Evolutionary conservation across 805 yeast species (phyloP), one percentile per base, ranked within the genome.

Genomic region (Wickerhamomyces pijperi): DNA sequence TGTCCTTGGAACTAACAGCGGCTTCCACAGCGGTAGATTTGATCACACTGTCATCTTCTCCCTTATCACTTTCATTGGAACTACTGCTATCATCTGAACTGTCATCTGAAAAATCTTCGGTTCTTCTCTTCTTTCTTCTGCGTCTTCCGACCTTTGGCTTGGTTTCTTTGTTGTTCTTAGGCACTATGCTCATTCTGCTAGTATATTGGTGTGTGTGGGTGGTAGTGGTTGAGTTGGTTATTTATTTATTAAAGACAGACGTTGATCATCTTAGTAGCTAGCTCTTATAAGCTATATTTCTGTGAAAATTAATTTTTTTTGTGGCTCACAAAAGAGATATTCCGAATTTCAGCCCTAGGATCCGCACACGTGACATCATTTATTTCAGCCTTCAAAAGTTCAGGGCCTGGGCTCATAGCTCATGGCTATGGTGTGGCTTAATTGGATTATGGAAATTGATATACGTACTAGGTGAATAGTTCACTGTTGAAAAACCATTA

Each of bases 91-190:
- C 64, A 5, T 70, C 67, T 2, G 70, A 64, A 8, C 70, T 67
- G 1, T 76, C 70, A 29, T 64, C 68, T 0, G 82, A 78, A 23
- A 77, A 74, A 47, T 78, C 86, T 38, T 79, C 85, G 0, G 90
- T 81, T 76, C 88, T 80, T 74, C 87, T 77, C 74, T 79, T 81
- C 71, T 80, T 80, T 53, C 79, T 67, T 45, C 83, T 72, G 50
- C 83, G 67, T 46, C 73, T 65, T 36, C 55, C 46, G 2, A 36
- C 32, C 21, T 35, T 42, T 18, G 47, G 35, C 34, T 42, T 46
- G 17, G 41, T 39, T 2, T 19, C 23, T 15, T 44, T 40, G 2
- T 47, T 48, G 31, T 44, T 50, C 39, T 46, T 52, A 16, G 58
- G 50, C 32, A 46, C 45, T 42, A 48, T 43, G 36, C 51, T 43